Conservation (phyloP, 345 rosid species). For the Anastatica hierochuntica region DNA sequence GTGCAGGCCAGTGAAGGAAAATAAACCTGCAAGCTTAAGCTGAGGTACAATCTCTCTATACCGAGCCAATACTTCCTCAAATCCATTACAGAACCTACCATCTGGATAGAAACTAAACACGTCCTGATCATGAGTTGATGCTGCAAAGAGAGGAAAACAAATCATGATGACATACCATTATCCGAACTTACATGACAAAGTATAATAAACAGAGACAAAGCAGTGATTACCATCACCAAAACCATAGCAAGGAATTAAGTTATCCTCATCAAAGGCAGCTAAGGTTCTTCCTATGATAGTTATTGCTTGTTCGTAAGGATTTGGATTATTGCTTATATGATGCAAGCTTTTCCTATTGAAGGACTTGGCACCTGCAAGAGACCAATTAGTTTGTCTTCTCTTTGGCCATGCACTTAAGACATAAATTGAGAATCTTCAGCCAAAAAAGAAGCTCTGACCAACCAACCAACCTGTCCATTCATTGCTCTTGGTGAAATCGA, state of each 20-base stretch:
- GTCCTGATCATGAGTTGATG: slow-evolving; percentile 94
- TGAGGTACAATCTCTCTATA: slow-evolving; percentile 77
- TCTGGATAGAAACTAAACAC: slow-evolving; percentile 77
- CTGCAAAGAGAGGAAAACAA: slow-evolving; percentile 32
- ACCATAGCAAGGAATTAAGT: slow-evolving; percentile 90
- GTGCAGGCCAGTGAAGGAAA: slow-evolving; percentile 8
- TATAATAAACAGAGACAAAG: no score
- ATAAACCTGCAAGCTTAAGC: slow-evolving; percentile 73
- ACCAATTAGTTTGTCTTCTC: background rate
- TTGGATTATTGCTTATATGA: slow-evolving; percentile 49
- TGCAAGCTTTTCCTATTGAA: slow-evolving; percentile 70
- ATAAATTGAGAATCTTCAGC: background rate
- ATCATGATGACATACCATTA: background rate
- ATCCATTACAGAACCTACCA: slow-evolving; percentile 66
- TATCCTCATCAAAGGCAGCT: slow-evolving; percentile 82
- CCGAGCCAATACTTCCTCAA: slow-evolving; percentile 71
- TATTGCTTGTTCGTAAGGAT: slow-evolving; percentile 92
- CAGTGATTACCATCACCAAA: slow-evolving; percentile 79
- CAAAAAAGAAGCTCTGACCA: no score
- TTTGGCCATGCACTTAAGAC: background rate
- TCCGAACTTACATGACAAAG: background rate
- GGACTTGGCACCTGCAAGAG: slow-evolving; percentile 51
- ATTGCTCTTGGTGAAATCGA: slow-evolving; percentile 97
- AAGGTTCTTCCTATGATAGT: slow-evolving; percentile 80
- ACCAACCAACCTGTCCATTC: slow-evolving; percentile 91